Evolutionary conservation across 2,329 filamentous ascomycete species (phyloP), one percentile per base, ranked within the genome.

Genomic region (Diaporthe caulivora): DNA sequence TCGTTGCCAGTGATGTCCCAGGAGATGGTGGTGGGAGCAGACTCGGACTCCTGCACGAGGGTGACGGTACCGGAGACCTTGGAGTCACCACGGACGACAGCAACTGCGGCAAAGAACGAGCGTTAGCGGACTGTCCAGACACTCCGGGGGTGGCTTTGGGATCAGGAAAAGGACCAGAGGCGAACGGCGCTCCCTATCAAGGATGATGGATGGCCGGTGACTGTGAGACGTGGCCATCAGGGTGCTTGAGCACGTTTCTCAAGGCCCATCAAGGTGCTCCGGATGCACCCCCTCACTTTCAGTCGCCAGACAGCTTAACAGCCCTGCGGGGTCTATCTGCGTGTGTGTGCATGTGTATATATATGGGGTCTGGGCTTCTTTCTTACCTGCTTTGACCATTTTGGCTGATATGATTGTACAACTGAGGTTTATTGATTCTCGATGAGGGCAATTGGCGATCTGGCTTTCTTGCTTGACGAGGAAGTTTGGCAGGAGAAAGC

Each of bases 381-480:
- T 83, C 91, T 40, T 13, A 97, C 95, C 94, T 88, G 96, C 95
- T 91, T 98, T 98, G 90, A 98, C 95, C 95, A 98, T 98, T 92
- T 92, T 98, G 93, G 87, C 87, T 87, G 87, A 79, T 44, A 87
- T 85, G 81, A 78, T 80, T 75, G 70, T 75, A 68, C 47, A 57
- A 58, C 80, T 80, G 82, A 73, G 78, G 79, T 42, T 44, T 24
- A 15, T 24, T 76, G 72, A 75, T 79, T 78, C 55, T 70, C 74
- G 75, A 74, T 75, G 75, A 73, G 44, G 37, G 34, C 26, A 70
- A 49, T 70, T 60, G 55, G 29, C 64, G 72, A 73, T 73, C 31
- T 62, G 34, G 55, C 49, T 62, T 44, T 42, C 49, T 57, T 53
- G 69, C 55, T 73, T 62, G 47, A 53, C 31, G 65, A 65, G 53